Base-by-base conservation (phyloP, 2,329 filamentous ascomycete species). In the Beauveria rudraprayagi region DNA sequence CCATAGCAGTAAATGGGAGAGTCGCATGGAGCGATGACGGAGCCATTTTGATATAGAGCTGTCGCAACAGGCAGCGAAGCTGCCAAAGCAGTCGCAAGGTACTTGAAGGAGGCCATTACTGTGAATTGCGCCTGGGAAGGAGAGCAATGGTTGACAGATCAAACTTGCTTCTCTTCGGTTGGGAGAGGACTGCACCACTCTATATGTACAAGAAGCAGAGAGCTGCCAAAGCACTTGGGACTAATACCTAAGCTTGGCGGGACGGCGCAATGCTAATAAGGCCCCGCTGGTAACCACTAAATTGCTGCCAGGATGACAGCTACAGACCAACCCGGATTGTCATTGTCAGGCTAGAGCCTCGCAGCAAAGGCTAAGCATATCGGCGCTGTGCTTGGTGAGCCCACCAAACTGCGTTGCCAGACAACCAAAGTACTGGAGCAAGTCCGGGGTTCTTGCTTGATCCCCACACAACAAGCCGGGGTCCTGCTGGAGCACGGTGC, bases 1-100 rank as follows among this genome's bases (percentile, higher is more conserved):
- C 86, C 86, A 64, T 85, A 79, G 69, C 86, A 89, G 72, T 89
- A 89, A 22, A 89, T 76, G 17, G 83, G 80, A 9, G 85, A 88
- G 69, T 88, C 83, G 72, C 86, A 89, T 1, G 86, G 85, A 3
- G 85, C 83, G 62, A 82, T 78, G 46, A 84, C 75, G 3, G 80
- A 80, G 65, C 84, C 85, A 70, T 88, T 84, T 65, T 76, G 75
- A 70, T 83, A 88, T 22, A 88, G 71, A 14, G 80, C 81, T 28
- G 73, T 73, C 10, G 71, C 70, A 52, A 63, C 65, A 46, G 66
- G 68, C 41, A 64, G 69, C 63, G 65, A 66, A 19, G 70, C 66
- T 50, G 67, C 70, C 28, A 73, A 41, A 22, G 70, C 69, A 22
- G 68, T 67, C 44, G 66, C 65, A 28, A 70, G 61, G 48, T 64